These are phyloP conservation scores for Albifimbria verrucaria DNA, from an alignment of 2,329 filamentous ascomycete species.

Conservation along the genomic window DNA sequence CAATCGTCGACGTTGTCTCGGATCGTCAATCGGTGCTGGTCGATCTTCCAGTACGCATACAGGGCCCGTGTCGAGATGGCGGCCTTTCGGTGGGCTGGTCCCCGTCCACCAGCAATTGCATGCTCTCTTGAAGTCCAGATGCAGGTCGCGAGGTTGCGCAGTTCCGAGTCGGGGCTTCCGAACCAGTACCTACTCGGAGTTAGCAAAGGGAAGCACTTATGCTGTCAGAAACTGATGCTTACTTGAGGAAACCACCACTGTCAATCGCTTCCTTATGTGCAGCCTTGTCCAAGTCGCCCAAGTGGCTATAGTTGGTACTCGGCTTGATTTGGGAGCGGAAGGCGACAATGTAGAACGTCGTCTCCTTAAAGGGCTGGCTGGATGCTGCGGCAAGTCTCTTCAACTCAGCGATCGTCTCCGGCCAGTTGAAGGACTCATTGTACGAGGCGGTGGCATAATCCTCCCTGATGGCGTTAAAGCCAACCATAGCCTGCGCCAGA, in stretches of 20 bases:
- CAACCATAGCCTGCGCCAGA: conserved; percentile 67
- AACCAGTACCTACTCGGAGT: conserved; percentile 72
- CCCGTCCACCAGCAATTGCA: conserved; percentile 55
- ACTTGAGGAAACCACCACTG: conserved; percentile 81
- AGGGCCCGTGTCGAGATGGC: conserved; percentile 61
- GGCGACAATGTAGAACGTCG: conserved; percentile 77
- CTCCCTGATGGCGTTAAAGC: conserved; percentile 56
- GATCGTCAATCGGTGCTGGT: conserved; percentile 67
- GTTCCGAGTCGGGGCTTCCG: conserved; percentile 64
- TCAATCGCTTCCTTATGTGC: conserved; percentile 77
- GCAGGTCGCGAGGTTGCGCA: conserved; percentile 80
- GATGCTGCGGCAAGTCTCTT: conserved; percentile 44
- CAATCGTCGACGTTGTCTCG: conserved; percentile 62
- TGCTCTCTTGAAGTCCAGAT: conserved; percentile 61
- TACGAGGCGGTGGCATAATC: conserved; percentile 80
- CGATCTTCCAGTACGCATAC: conserved; percentile 67
- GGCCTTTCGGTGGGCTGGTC: conserved; percentile 61
- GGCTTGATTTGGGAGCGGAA: conserved; percentile 73
- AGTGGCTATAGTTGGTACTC: conserved; percentile 62
- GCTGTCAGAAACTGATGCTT: conserved; percentile 18
- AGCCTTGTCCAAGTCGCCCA: conserved; percentile 71
- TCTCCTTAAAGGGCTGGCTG: conserved; percentile 53
- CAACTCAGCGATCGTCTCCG: conserved; percentile 57
- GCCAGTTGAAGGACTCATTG: conserved; percentile 74
- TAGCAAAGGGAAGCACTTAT: conserved; percentile 9